phyloP scores from a whole-genome alignment of 805 yeast genomes.

The Komagataella kurtzmanii region DNA sequence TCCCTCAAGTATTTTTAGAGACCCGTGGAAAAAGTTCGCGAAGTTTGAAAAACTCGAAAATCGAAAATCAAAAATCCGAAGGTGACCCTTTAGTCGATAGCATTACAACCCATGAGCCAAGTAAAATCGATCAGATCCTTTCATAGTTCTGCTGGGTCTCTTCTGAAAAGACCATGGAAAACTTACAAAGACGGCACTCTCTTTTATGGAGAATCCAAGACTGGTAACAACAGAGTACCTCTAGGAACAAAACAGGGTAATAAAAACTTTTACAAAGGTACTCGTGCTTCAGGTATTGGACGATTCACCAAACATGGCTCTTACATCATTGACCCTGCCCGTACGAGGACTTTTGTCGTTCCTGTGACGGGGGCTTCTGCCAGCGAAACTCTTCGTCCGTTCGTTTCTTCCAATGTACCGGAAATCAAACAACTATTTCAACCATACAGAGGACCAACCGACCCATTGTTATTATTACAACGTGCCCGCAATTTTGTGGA shows the following conservation, averaged over 20 bases:
- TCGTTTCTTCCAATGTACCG: constrained; percentile 66
- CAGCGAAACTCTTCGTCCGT: constrained; percentile 42
- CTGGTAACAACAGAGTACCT: constrained; percentile 75
- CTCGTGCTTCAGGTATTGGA: constrained; percentile 91
- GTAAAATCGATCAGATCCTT: constrained; percentile 31
- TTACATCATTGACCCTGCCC: constrained; percentile 68
- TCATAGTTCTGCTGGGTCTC: constrained; percentile 27
- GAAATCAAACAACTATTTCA: constrained; percentile 50
- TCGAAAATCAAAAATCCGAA: background rate
- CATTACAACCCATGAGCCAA: constrained; percentile 24
- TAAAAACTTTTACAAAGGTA: constrained; percentile 90
- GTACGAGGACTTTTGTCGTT: constrained; percentile 82
- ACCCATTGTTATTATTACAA: constrained; percentile 57
- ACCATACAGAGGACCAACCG: constrained; percentile 70
- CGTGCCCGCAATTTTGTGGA: constrained; percentile 67
- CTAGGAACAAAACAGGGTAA: constrained; percentile 90
- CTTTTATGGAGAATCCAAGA: constrained; percentile 66
- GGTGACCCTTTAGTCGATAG: no score
- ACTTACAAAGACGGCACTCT: constrained; percentile 70
- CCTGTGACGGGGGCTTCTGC: constrained; percentile 32
- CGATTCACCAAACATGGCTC: constrained; percentile 58
- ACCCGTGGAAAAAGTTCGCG: background rate
- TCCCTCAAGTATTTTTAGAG: background rate
- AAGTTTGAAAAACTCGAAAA: background rate
- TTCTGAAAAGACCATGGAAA: constrained; percentile 80